Base-by-base conservation (phyloP, 495 filamentous ascomycete species). In the Lasiosphaeriaceae sp. region DNA sequence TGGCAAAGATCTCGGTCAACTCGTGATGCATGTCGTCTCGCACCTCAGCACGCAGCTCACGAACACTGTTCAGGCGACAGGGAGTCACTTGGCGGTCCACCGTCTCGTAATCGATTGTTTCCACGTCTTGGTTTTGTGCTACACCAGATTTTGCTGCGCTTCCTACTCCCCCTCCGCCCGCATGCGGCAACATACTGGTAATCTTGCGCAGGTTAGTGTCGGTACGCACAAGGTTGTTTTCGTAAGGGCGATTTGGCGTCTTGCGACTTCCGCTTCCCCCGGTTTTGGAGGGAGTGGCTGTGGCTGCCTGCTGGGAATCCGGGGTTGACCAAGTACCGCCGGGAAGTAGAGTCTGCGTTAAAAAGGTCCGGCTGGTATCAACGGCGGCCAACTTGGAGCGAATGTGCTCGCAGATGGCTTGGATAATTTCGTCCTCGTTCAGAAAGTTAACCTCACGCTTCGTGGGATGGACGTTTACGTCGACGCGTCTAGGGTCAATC, bases 401-500 rank as follows among this genome's bases (percentile, higher is more conserved):
- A 49, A 97, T 86, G 50, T 90, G 86, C 57, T 85, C 81, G 73
- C 91, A 96, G 26, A 99, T 86, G 47, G 80, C 83, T 64, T 96
- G 90, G 57, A 96, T 88, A 52, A 97, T 96, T 61, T 97, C 94
- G 62, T 97, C 95, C 67, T 99, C 95, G 59, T 97, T 96, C 3
- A 99, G 80, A 67, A 99, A 97, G 67, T 97, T 96, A 26, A 99
- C 95, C 69, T 99, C 95, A 50, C 93, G 82, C 68, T 99, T 99
- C 2, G 95, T 97, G 4, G 95, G 95, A 68, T 99, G 95, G 0
- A 99, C 86, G 64, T 99, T 99, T 65, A 99, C 95, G 70, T 99
- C 95, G 2, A 99, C 90, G 14, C 92, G 83, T 39, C 89, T 83
- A 9, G 95, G 94, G 57, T 97, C 92, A 58, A 99, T 93, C 54